Percentiles rank a stretch among this genome's conserved stretches.
These are phyloP conservation scores for Ammopiptanthus mongolicus DNA, from an alignment of 306 rosid genomes.

Conservation along the genomic window DNA sequence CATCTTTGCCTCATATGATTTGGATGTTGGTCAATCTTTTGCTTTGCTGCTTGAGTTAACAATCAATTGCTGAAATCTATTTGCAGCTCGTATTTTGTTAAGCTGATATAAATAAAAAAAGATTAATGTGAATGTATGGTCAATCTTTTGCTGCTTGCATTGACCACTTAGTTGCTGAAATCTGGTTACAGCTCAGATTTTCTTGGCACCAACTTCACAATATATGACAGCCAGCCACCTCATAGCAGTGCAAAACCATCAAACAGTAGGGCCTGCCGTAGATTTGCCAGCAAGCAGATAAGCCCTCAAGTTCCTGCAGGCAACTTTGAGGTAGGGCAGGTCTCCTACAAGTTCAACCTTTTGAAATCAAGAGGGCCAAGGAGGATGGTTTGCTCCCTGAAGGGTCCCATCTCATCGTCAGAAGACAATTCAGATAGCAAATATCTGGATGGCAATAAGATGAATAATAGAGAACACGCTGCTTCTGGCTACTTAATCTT, in stretches of 20 bases:
- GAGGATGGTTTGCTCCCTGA: slow-evolving; percentile 79
- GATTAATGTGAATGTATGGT: background rate
- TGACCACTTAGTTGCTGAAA: slow-evolving; percentile 11
- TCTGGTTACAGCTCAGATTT: slow-evolving; percentile 79
- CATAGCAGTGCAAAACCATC: slow-evolving; percentile 90
- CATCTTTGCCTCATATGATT: background rate
- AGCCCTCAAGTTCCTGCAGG: slow-evolving; percentile 98
- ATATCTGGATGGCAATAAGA: slow-evolving; percentile 21
- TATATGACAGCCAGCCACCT: slow-evolving; percentile 90
- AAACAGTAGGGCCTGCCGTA: slow-evolving; percentile 64
- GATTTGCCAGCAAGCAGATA: slow-evolving; percentile 94
- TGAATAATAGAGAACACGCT: slow-evolving; percentile 28
- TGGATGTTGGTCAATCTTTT: background rate
- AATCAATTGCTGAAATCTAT: background rate
- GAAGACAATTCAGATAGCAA: slow-evolving; percentile 38
- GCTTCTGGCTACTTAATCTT: slow-evolving; percentile 50
- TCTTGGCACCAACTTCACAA: slow-evolving; percentile 90
- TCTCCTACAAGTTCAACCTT: slow-evolving; percentile 90
- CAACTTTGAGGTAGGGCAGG: slow-evolving; percentile 87
- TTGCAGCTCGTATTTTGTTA: slow-evolving; percentile 61
- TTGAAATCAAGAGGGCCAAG: slow-evolving; percentile 98
- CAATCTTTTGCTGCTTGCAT: background rate
- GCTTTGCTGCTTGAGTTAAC: background rate
- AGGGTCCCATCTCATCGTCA: slow-evolving; percentile 45
- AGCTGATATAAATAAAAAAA: background rate